Evolutionary conservation across 2,329 filamentous ascomycete species (phyloP), one percentile per base, ranked within the genome.

Genomic region (Trichoderma sp.): DNA sequence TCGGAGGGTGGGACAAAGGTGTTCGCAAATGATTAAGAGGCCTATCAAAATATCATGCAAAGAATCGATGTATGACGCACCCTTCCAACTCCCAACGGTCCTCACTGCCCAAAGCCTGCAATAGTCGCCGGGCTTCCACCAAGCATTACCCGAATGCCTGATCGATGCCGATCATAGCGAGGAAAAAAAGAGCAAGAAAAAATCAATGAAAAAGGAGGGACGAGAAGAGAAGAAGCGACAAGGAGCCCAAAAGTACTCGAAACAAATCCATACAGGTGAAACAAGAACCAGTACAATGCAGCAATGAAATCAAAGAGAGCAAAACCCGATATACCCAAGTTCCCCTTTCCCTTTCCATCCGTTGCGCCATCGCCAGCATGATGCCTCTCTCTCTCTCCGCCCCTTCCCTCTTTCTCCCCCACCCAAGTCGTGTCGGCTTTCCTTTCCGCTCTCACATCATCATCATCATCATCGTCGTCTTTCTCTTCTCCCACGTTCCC

Each of bases 141-240:
- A 21, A 17, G 48, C 39, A 68, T 64, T 69, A 69, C 65, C 67
- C 67, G 68, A 69, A 57, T 64, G 52, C 52, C 54, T 14, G 50
- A 62, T 47, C 52, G 59, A 28, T 41, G 60, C 64, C 51, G 61
- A 64, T 57, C 26, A 28, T 34, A 58, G 60, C 28, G 52, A 65
- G 65, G 45, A 62, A 60, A 51, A 61, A 44, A 24, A 24, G 21
- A 24, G 26, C 41, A 62, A 45, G n/a, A 34, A 54, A 55, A 45
- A 50, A 30, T 7, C 6, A 62, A 50, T 41, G 52, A 44, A 26
- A 54, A 45, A 26, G 59, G 59, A 67, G 61, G 60, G 62, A 54
- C 61, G 56, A 41, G 64, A 47, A 45, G 21, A 44, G 45, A 43
- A 44, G 34, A 34, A 52, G 67, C 64, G 66, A 60, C 47, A 57